Evolutionary conservation across 2,329 filamentous ascomycete species (phyloP), one percentile per base, ranked within the genome.

Genomic region (Fusarium sacchari): DNA sequence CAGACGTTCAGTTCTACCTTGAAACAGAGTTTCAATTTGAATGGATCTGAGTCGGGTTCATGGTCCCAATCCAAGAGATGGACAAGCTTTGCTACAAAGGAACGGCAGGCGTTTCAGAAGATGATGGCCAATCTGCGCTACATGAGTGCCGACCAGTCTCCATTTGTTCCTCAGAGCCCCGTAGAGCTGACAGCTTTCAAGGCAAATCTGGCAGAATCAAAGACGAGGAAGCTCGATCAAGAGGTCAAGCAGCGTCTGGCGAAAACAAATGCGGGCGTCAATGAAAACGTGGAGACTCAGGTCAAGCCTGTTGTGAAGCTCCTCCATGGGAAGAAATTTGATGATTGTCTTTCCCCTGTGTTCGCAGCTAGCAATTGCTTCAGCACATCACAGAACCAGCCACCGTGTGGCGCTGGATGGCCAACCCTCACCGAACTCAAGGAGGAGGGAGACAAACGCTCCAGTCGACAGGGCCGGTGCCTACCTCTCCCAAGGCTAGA

Each of bases 21-120:
- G 24, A 73, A 72, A 36, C 55, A 56, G 22, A 46, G 56, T 26
- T 39, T 52, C 17, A 49, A 43, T 18, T 24, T 72, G 20, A 32
- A 34, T 14, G 49, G 47, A 13, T 36, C 65, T 24, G 69, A 80
- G 13, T 46, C 75, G 32, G 81, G 78, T 36, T 76, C 77, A 26
- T 84, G 82, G 82, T 79, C 82, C 20, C 81, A 83, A 40, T 84
- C 83, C 53, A 83, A 79, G 71, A 79, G 79, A 59, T 85, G 83
- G 83, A 75, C 79, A n/a, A 84, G 82, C 69, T 66, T 77, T 15
- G 77, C 79, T 43, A 80, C 79, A 26, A 79, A 77, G 46, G 81
- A 82, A 55, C 79, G 80, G n/a, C 76, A 71, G 36, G 76, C 69
- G 9, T 84, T 82, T 62, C 75, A 80, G n/a, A 83, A 78, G 68